Evolutionary conservation across 2,329 filamentous ascomycete genomes (phyloP).

Genomic region (Aschersonia sp.): DNA sequence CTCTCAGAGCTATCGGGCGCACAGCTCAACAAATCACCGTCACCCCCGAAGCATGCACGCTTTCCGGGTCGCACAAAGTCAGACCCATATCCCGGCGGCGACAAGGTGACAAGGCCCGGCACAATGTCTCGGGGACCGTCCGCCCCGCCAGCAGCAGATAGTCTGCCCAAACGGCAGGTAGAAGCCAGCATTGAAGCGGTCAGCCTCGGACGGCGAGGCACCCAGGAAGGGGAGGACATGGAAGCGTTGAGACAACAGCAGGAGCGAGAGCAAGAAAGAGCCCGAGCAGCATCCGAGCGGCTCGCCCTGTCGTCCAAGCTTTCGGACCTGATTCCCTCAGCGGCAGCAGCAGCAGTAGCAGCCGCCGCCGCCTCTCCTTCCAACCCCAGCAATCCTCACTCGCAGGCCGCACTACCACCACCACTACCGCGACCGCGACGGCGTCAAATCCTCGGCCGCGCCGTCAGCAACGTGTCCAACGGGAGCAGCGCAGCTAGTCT

Average conservation of each 20-base stretch:
- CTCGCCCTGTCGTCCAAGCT: constrained; percentile 26
- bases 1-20: constrained; percentile 26
- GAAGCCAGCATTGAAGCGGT: not conserved
- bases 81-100: constrained; percentile 15
- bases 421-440: constrained; percentile 14
- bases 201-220: not conserved
- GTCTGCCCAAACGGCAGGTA: not conserved
- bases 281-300: constrained; percentile 20
- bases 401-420: constrained; percentile 4
- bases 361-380: not conserved
- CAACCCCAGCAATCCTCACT: constrained; percentile 4
- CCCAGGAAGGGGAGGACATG: constrained; percentile 4
- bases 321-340: constrained; percentile 24
- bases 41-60: constrained; percentile 13
- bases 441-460: constrained; percentile 41
- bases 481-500: constrained; percentile 30
- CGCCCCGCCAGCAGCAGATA: constrained; percentile 2
- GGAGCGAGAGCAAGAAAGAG: not conserved
- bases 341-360: constrained; percentile 1
- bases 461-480: constrained; percentile 41
- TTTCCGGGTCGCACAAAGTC: constrained; percentile 19
- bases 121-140: constrained; percentile 3
- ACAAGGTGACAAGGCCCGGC: constrained; percentile 1
- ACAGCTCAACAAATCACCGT: constrained; percentile 25
- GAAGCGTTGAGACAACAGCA: constrained; percentile 10